These are phyloP conservation scores for Sugiyamaella xylanicola DNA, from an alignment of 1,139 yeast genomes.

Conservation along the genomic window DNA sequence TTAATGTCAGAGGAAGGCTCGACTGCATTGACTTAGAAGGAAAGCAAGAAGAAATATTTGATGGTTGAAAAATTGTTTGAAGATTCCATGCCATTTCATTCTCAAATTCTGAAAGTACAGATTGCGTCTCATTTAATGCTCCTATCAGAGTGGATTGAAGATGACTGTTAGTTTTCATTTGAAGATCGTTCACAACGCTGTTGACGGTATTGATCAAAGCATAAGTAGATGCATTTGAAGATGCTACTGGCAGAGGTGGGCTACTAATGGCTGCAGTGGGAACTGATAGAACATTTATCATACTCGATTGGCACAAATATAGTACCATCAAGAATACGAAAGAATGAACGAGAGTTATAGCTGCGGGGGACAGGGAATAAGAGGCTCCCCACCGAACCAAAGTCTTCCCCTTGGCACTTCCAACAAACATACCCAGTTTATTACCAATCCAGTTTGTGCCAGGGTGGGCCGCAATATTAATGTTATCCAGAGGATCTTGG, in stretches of 20 bases:
- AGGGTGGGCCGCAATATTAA: slow-evolving; percentile 19
- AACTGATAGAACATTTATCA: slow-evolving; percentile 4
- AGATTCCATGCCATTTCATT: slow-evolving; percentile 11
- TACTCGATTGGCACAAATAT: slow-evolving; percentile 17
- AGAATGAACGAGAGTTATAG: slow-evolving; percentile 8
- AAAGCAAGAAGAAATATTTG: slow-evolving; percentile 6
- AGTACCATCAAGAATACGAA: slow-evolving; percentile 16
- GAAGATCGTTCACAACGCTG: slow-evolving; percentile 6
- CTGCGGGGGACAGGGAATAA: slow-evolving; percentile 20
- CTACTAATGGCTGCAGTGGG: neutral
- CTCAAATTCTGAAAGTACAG: slow-evolving; percentile 9
- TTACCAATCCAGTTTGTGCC: slow-evolving; percentile 9
- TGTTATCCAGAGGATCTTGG: slow-evolving; percentile 25
- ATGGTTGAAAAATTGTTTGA: slow-evolving; percentile 5
- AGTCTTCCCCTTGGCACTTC: slow-evolving; percentile 6
- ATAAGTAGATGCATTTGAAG: neutral
- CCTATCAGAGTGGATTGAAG: slow-evolving; percentile 2
- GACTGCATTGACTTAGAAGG: slow-evolving; percentile 7
- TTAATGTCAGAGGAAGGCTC: slow-evolving; percentile 1
- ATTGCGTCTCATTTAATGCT: slow-evolving; percentile 11
- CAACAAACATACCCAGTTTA: neutral
- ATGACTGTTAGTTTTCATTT: slow-evolving; percentile 10
- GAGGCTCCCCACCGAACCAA: slow-evolving; percentile 27
- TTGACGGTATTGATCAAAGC: slow-evolving; percentile 5
- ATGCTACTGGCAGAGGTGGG: neutral